A percentile compares a stretch with the other conserved stretches of the same genome.
These are phyloP conservation scores for Mycena epipterygia DNA, from an alignment of 768 basidiomycete genomes.

Conservation along the genomic window DNA sequence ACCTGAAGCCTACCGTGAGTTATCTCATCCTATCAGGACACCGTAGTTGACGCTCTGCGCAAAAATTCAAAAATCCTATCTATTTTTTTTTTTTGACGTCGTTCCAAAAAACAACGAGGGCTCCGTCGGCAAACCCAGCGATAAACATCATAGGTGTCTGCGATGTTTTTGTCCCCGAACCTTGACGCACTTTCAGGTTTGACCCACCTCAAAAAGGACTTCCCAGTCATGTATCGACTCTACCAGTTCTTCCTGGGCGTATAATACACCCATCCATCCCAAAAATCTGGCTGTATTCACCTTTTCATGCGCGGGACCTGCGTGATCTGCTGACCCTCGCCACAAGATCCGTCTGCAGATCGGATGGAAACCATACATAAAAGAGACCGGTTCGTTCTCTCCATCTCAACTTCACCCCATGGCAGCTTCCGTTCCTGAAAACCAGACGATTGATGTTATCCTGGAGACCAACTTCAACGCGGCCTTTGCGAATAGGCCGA, in stretches of 20 bases:
- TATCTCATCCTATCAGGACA: too few relatives aligned
- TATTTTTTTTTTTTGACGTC: background rate
- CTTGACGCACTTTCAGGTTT: too few relatives aligned
- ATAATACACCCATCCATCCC: slow-evolving; percentile 10
- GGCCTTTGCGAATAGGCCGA: slow-evolving; percentile 17
- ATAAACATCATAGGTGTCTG: background rate
- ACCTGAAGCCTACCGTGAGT: too few relatives aligned
- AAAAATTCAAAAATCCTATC: background rate
- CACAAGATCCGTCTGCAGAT: slow-evolving; percentile 16
- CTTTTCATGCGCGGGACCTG: slow-evolving; percentile 13
- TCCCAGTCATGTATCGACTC: too few relatives aligned
- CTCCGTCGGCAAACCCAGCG: background rate
- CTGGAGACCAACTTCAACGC: slow-evolving; percentile 20
- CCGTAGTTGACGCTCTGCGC: too few relatives aligned
- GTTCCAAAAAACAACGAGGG: background rate
- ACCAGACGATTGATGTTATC: slow-evolving; percentile 15
- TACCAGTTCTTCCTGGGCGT: slow-evolving; percentile 3
- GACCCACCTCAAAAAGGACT: too few relatives aligned
- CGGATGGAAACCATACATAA: slow-evolving; percentile 12
- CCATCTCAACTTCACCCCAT: slow-evolving; percentile 8
- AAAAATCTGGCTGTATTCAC: slow-evolving; percentile 17
- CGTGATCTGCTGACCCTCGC: slow-evolving; percentile 13
- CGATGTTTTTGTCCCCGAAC: too few relatives aligned
- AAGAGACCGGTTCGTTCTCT: slow-evolving; percentile 14
- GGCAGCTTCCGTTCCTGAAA: slow-evolving; percentile 17